Percentiles rank a stretch among this genome's conserved stretches.
phyloP scores from a whole-genome alignment of 352 stramenopile genomes.

The Saprolegnia diclina region DNA sequence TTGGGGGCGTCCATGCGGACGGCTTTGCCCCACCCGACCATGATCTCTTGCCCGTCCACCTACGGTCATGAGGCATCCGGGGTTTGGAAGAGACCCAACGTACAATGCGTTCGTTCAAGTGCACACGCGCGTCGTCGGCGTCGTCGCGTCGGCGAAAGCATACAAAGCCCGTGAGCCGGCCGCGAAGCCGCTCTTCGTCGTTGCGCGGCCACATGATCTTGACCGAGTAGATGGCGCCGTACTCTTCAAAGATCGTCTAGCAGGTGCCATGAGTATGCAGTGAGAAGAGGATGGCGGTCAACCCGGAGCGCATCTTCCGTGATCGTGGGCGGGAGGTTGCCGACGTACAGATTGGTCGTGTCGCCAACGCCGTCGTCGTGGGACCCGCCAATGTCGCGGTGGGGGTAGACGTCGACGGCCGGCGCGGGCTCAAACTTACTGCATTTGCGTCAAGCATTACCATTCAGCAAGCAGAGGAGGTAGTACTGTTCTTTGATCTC shows the following conservation, averaged over 20 bases:
- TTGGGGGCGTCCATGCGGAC: slow-evolving; percentile 56
- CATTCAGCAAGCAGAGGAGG: neutral
- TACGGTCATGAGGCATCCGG: slow-evolving; percentile 24
- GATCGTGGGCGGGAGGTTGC: slow-evolving; percentile 88
- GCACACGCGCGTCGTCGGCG: slow-evolving; percentile 72
- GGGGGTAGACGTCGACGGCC: neutral
- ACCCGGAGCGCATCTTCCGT: slow-evolving; percentile 89
- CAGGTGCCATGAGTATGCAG: neutral
- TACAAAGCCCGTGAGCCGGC: slow-evolving; percentile 93
- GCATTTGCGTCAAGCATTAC: neutral
- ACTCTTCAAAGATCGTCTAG: slow-evolving; percentile 77
- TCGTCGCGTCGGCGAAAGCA: slow-evolving; percentile 86
- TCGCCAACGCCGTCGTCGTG: slow-evolving; percentile 78
- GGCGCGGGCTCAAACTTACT: slow-evolving; percentile 18
- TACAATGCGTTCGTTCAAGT: slow-evolving; percentile 68
- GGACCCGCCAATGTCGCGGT: slow-evolving; percentile 36
- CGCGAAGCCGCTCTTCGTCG: slow-evolving; percentile 86
- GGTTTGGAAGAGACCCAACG: slow-evolving; percentile 16
- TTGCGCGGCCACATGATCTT: slow-evolving; percentile 99
- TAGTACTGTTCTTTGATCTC: slow-evolving; percentile 76
- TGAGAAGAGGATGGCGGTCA: slow-evolving; percentile 3
- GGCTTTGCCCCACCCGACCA: slow-evolving; percentile 76
- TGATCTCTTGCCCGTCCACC: slow-evolving; percentile 67
- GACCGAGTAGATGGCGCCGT: slow-evolving; percentile 90
- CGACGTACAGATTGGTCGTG: slow-evolving; percentile 93